Conservation (phyloP, 345 rosid species). For the Pugionium cornutum region DNA sequence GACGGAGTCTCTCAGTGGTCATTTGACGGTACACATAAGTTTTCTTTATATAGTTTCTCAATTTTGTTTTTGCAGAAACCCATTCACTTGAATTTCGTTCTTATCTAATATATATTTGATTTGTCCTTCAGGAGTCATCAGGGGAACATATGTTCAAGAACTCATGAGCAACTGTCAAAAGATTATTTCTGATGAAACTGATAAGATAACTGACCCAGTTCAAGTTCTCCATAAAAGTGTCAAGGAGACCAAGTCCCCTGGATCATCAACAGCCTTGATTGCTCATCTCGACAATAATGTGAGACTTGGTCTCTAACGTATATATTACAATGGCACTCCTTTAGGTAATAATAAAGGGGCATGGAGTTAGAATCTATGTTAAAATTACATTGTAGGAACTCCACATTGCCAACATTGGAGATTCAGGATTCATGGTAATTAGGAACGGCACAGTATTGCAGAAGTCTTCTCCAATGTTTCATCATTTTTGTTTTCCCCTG, state of each 20-base stretch:
- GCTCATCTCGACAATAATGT: slow-evolving; percentile 71
- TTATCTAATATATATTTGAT: slow-evolving; percentile 11
- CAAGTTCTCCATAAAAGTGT: slow-evolving; percentile 57
- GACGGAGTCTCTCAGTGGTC: slow-evolving; percentile 83
- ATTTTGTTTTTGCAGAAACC: background rate
- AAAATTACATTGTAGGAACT: slow-evolving; percentile 50
- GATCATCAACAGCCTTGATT: slow-evolving; percentile 67
- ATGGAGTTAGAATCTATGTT: slow-evolving; percentile 5
- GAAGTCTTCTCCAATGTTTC: slow-evolving; percentile 63
- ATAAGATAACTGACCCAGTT: slow-evolving; percentile 46
- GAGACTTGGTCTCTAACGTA: slow-evolving; percentile 26
- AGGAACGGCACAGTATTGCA: slow-evolving; percentile 53
- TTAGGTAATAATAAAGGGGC: background rate
- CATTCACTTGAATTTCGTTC: background rate
- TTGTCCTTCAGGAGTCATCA: slow-evolving; percentile 49
- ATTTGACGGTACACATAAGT: slow-evolving; percentile 52
- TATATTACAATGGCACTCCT: background rate
- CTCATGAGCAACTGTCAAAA: slow-evolving; percentile 57
- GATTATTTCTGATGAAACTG: slow-evolving; percentile 45
- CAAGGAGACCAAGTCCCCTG: slow-evolving; percentile 51
- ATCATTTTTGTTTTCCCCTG: slow-evolving; percentile 68
- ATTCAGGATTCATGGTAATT: slow-evolving; percentile 69
- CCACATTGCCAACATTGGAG: slow-evolving; percentile 70
- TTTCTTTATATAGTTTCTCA: background rate
- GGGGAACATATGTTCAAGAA: slow-evolving; percentile 55